Evolutionary conservation across 2,329 filamentous ascomycete genomes (phyloP), one percentile per base, ranked within the genome.

Genomic region (Claviceps sp.): DNA sequence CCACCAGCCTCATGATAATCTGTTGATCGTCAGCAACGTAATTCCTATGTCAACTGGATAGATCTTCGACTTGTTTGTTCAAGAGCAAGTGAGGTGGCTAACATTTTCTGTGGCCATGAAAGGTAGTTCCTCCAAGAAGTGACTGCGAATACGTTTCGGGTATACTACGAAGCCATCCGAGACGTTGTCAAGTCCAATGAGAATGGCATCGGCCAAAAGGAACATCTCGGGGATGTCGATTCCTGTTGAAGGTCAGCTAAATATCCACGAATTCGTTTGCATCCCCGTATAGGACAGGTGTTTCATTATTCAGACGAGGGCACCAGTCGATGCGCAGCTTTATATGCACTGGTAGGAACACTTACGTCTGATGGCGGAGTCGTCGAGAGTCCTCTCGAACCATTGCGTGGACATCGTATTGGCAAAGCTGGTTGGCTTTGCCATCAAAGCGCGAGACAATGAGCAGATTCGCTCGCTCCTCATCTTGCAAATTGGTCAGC

Each of bases 1-100:
- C 79, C 30, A 84, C 80, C 52, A 91, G 75, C 58, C 80, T 81
- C 86, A 94, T 89, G 65, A 90, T 86, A 63, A 89, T 82, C 43
- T 56, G 11, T 55, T 60, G 58, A 62, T 46, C 49, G 46, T 52
- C 41, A 52, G 46, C n/a, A 45, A 30, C 7, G 26, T 9, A 9
- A 30, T 30, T 30, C 26, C 26, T 9, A 9, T 30, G 7, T 30
- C 7, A 30, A 30, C 26, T 30, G 7, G 7, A 30, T 30, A 30
- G 26, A 30, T 30, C 26, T 30, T 30, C 26, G 26, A 3, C 26
- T 30, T 30, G 26, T 30, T 2, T 22, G 30, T 49, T 18, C 42
- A 14, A 26, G 4, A n/a, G 26, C 5, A 20, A 13, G 37, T 45
- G 44, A 42, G 16, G 42, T 20, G 22, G 38, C 51, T 42, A 41